Evolutionary conservation across 2,329 filamentous ascomycete species (phyloP).

Genomic region (Botrytis fragariae): DNA sequence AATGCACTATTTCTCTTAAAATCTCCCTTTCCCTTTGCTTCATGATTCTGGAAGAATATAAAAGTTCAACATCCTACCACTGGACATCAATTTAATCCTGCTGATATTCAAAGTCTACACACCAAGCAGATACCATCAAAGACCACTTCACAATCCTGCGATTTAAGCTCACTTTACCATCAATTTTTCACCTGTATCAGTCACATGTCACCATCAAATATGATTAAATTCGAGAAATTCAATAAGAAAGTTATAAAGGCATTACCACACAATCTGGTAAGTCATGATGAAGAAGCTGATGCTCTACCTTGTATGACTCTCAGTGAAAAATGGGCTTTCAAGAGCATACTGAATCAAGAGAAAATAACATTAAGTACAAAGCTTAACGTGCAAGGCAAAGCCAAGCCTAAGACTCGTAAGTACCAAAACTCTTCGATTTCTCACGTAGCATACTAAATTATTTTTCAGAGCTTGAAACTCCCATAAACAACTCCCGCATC

Average conservation of each 20-base stretch:
- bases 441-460: not conserved
- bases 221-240: not conserved
- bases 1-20: no score
- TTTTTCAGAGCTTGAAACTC: no score
- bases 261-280: not conserved
- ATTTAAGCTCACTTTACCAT: not conserved
- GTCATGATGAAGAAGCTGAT: not conserved
- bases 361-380: not conserved
- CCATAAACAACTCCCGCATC: no score
- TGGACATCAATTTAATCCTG: not conserved
- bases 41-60: no score
- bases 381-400: not conserved
- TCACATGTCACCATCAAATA: not conserved
- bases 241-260: not conserved
- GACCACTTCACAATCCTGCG: no score
- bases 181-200: not conserved
- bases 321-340: not conserved
- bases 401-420: not conserved
- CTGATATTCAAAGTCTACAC: not conserved
- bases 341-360: fast-evolving
- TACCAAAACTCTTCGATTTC: not conserved
- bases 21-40: no score
- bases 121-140: not conserved
- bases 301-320: not conserved
- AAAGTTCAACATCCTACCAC: not conserved